Percentiles rank a stretch among this genome's conserved stretches.
These are phyloP conservation scores for Panicum virgatum DNA, from an alignment of 202 grass and related monocot genomes.

Conservation along the genomic window DNA sequence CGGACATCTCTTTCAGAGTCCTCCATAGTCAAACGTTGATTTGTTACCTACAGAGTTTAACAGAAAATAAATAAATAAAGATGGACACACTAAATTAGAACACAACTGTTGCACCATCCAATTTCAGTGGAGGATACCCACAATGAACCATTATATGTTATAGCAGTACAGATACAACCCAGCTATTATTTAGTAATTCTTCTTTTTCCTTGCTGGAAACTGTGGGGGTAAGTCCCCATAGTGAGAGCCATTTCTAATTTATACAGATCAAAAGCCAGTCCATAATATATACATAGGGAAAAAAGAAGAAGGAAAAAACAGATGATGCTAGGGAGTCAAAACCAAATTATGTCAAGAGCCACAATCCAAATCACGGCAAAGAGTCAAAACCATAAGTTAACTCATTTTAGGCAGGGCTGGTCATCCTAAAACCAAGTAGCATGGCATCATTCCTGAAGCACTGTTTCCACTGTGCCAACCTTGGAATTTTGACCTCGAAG, in stretches of 20 bases:
- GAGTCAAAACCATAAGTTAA: no score
- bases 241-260: background rate
- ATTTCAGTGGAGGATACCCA: background rate
- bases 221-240: background rate
- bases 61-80: background rate
- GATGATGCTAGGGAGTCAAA: no score
- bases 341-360: no score
- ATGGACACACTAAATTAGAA: background rate
- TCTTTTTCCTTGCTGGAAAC: background rate
- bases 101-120: background rate
- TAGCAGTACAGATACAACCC: background rate
- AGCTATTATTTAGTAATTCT: background rate
- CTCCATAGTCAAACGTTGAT: conserved; percentile 57
- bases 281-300: no score
- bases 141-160: background rate
- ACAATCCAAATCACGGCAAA: no score
- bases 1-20: conserved; percentile 68
- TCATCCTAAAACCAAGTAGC: background rate
- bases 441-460: no score
- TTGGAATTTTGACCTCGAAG: no score
- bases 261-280: no score
- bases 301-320: no score
- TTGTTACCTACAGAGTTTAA: conserved; percentile 44
- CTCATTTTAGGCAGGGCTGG: no score
- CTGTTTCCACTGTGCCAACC: no score